Conservation (phyloP, 306 rosid genomes). For the Hylodesmum podocarpum region DNA sequence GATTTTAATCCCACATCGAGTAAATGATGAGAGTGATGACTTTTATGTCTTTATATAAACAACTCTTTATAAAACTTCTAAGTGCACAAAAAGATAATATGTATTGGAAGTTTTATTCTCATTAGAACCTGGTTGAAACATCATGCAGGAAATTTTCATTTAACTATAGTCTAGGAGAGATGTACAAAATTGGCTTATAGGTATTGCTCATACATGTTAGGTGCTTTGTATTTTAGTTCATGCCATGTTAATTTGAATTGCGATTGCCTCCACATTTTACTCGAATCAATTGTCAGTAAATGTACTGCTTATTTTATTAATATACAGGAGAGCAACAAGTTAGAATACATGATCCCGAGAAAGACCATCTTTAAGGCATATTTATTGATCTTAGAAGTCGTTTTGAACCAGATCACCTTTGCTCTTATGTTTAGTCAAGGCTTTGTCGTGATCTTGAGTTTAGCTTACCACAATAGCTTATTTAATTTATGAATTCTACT, state of each 20-base stretch:
- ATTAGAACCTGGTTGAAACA: not conserved
- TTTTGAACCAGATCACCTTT: too few relatives aligned
- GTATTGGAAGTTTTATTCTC: not conserved
- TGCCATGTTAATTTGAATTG: not conserved
- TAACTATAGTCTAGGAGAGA: not conserved
- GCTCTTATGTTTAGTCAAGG: too few relatives aligned
- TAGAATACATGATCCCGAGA: constrained; percentile 81
- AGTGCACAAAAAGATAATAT: too few relatives aligned
- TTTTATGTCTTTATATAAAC: too few relatives aligned
- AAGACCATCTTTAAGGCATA: constrained; percentile 89
- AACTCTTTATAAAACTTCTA: too few relatives aligned
- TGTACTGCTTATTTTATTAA: not conserved
- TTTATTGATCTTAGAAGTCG: too few relatives aligned
- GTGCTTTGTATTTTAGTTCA: not conserved
- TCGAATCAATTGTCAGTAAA: not conserved
- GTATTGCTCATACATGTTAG: not conserved
- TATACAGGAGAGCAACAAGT: constrained; percentile 70
- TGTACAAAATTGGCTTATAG: not conserved
- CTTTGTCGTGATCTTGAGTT: too few relatives aligned
- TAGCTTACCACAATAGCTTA: too few relatives aligned
- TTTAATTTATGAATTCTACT: too few relatives aligned
- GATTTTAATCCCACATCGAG: too few relatives aligned
- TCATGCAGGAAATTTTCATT: constrained; percentile 6
- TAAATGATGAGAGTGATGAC: too few relatives aligned
- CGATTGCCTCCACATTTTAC: constrained; percentile 4